Conservation (phyloP, 352 stramenopile species). For the Aphanomyces euteiches region DNA sequence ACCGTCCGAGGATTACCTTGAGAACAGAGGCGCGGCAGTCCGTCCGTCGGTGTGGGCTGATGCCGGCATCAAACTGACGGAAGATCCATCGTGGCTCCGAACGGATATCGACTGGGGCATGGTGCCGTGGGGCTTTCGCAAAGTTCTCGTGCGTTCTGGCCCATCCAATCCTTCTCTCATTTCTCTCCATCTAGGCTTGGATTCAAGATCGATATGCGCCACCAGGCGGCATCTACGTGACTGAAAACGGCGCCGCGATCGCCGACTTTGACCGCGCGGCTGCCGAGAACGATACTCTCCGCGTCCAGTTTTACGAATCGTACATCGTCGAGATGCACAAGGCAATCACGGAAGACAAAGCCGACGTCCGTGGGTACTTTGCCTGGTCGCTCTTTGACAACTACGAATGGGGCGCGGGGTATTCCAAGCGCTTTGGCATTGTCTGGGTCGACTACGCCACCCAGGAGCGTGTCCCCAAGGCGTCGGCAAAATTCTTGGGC, state of each 20-base stretch:
- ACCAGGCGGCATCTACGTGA: conserved; percentile 78
- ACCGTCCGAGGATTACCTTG: conserved; percentile 40
- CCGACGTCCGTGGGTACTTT: conserved; percentile 84
- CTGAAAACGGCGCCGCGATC: conserved; percentile 88
- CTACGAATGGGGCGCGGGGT: conserved; percentile 80
- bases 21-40: conserved; percentile 37
- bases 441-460: conserved; percentile 57
- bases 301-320: conserved; percentile 75
- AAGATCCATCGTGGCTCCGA: conserved; percentile 57
- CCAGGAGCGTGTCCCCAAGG: conserved; percentile 55
- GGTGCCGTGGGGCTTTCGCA: conserved; percentile 78
- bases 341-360: conserved; percentile 44
- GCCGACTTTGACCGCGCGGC: conserved; percentile 60
- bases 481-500: conserved; percentile 51
- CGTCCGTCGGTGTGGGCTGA: conserved; percentile 42
- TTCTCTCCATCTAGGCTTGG: conserved; percentile 42
- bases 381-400: conserved; percentile 91
- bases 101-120: conserved; percentile 77
- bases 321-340: conserved; percentile 75
- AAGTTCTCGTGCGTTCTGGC: conserved; percentile 67
- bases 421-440: conserved; percentile 50
- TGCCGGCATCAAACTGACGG: conserved; percentile 41
- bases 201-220: conserved; percentile 82
- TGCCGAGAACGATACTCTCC: conserved; percentile 67
- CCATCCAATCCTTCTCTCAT: conserved; percentile 31